Base-by-base conservation (phyloP, 1,284 basidiomycete species). In the Heterobasidion annosum region DNA sequence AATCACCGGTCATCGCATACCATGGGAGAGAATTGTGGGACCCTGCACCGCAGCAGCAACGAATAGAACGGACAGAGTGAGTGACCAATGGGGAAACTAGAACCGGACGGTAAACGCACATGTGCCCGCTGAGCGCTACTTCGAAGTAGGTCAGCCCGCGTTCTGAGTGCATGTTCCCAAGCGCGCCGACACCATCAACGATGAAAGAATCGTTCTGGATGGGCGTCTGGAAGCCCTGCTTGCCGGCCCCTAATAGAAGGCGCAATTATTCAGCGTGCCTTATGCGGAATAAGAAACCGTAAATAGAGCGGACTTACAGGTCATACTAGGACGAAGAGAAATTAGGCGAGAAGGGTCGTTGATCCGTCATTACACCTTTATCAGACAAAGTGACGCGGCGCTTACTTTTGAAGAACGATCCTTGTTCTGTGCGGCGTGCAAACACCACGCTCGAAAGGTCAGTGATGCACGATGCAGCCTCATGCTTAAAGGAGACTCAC, bases 161-260 rank as follows among this genome's bases (percentile, higher is more conserved):
- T 62, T 89, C 87, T 15, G 73, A 71, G 58, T 88, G 85, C 56
- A 76, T 68, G 1, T 69, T 82, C 0, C 86, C 87, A 19, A 82
- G 70, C 2, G 83, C 73, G 52, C 86, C 87, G 53, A 87, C 72
- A 9, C 79, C 81, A 53, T 86, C 82, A 44, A 89, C 78, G 56
- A 87, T 65, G 69, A 89, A 84, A 55, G 77, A 83, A 59, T 88
- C 85, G 25, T 75, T 69, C 25, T 67, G 61, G 43, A 86, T 85
- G 7, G 83, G 82, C 0, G 74, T 81, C 59, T 84, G 85, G 76
- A 88, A 88, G 0, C 86, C 86, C 70, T 89, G 87, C 57, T 70
- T 42, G 0, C 84, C 83, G 56, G 72, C 72, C 87, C 83, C 81
- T 83, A 50, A 25, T 25, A 25, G 25, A 25, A 18, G 40, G 18